Base-by-base conservation (phyloP, 148 eudicot genomes). In the Rheum nobile region DNA sequence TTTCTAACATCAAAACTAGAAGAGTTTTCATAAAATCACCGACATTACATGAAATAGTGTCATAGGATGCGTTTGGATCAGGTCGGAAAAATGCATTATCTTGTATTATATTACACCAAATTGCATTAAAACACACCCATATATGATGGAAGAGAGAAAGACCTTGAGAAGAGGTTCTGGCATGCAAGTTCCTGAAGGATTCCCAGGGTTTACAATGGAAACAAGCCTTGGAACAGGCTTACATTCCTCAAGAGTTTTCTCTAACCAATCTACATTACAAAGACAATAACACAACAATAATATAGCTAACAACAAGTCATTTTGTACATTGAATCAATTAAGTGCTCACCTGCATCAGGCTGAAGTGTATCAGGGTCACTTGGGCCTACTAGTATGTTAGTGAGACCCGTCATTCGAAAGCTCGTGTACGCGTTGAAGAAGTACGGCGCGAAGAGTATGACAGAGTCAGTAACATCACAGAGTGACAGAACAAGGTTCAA, bases 371-470 rank as follows among this genome's bases (percentile, higher is more conserved):
- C 71, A 28, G 80, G 83, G 61, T 81, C 80, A 71, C 75, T 77
- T 19, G 80, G 80, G 37, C 83, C 83, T 16, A 81, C 80, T n/a
- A 81, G 71, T 47, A 77, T 81, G 75, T 77, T 77, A 32, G 57
- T 71, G 75, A 81, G 78, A 47, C 83, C 83, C 16, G 80, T 77
- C 80, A 81, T 77, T 74, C 71, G 54, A 31, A 81, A 81, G 70
- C 80, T 39, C 80, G 74, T 74, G 61, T 81, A 81, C 17, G 80
- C 77, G 63, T 81, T 81, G 80, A 81, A 81, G 77, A 81, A 81
- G 78, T 81, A 81, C 1, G 83, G 83, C n/a, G 83, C 80, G 78
- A 81, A 81, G 42, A 81, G 80, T 39, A 81, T 75, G 10, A 81
- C 83, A 9, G 83, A 59, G 46, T 81, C 83, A 16, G 41, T 73